phyloP scores from a whole-genome alignment of 225 moss, liverwort and hornwort genomes.

The Lunularia cruciata region DNA sequence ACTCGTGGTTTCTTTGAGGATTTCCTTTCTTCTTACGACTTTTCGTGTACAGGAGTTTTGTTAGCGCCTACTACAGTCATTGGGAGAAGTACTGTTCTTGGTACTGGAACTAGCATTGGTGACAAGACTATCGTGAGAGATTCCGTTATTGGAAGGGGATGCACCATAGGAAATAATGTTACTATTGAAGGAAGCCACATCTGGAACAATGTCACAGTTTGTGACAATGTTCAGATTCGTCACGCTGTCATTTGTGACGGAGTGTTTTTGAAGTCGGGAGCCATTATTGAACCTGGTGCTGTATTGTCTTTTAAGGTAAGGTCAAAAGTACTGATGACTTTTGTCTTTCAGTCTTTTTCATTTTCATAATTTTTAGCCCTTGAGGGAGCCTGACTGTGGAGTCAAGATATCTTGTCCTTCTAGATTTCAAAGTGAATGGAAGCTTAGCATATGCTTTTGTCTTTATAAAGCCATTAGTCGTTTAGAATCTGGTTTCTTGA shows the following conservation, averaged over 20 bases:
- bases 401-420: too few relatives aligned
- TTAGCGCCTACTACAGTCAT: conserved; percentile 74
- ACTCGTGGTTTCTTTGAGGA: background rate
- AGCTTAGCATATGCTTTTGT: too few relatives aligned
- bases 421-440: too few relatives aligned
- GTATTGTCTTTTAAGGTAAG: conserved; percentile 87
- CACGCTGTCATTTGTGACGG: conserved; percentile 87
- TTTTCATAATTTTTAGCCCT: too few relatives aligned
- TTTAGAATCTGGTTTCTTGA: too few relatives aligned
- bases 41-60: conserved; percentile 59
- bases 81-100: conserved; percentile 84
- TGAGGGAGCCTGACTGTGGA: too few relatives aligned
- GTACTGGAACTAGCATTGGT: conserved; percentile 70
- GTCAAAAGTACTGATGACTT: background rate
- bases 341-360: too few relatives aligned
- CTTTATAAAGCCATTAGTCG: too few relatives aligned
- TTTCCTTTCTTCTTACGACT: background rate
- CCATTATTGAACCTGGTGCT: conserved; percentile 77
- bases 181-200: conserved; percentile 89
- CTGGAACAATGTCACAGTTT: conserved; percentile 88
- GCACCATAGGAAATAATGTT: conserved; percentile 89
- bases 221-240: conserved; percentile 68
- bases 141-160: conserved; percentile 87
- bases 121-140: conserved; percentile 66
- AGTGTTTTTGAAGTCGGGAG: conserved; percentile 63